Base-by-base conservation (phyloP, 164 flowering plant species). In the Litsea cubeba region DNA sequence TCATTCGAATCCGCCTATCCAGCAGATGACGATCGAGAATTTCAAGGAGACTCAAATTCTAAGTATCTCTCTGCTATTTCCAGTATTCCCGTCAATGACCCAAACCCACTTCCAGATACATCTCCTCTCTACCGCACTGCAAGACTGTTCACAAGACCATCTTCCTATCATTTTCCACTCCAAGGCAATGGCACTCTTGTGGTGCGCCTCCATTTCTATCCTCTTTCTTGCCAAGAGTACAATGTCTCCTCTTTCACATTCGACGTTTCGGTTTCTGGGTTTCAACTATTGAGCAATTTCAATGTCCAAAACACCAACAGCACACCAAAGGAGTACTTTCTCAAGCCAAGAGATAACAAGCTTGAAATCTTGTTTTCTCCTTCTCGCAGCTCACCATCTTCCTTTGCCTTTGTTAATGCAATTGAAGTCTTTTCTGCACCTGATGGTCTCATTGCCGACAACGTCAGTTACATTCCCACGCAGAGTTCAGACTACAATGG, bases 341-440 rank as follows among this genome's bases (percentile, higher is more conserved):
- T 76, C 25, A 58, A 57, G 11, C 57, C 67, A 32, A 24, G 32
- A 0, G 12, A 8, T 0, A 73, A 64, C 3, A 76, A 60, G 14
- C 88, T 94, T 69, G 81, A 72, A 3, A 71, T 92, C 74, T 79
- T 87, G 6, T 85, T 92, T 74, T 54, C 81, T 3, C 97, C 97
- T 23, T 79, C 87, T 0, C 32, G 50, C 54, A 68, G 71, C 18
- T 15, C 69, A 50, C 60, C 60, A 54, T 89, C 97, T 6, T 81
- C 70, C 25, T 57, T 90, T 28, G 98, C 98, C 0, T 94, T 85
- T 74, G 60, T 94, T 14, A 94, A 87, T 80, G 97, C 91, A n/a
- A 30, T 94, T 12, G 98, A 92, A 82, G 88, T 94, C 70, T 85
- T 89, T 72, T 91, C 97, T 3, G 88, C 82, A n/a, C 98, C 98